Conservation (phyloP, 225 moss, liverwort and hornwort species). For the Sphagnum tenellum region DNA sequence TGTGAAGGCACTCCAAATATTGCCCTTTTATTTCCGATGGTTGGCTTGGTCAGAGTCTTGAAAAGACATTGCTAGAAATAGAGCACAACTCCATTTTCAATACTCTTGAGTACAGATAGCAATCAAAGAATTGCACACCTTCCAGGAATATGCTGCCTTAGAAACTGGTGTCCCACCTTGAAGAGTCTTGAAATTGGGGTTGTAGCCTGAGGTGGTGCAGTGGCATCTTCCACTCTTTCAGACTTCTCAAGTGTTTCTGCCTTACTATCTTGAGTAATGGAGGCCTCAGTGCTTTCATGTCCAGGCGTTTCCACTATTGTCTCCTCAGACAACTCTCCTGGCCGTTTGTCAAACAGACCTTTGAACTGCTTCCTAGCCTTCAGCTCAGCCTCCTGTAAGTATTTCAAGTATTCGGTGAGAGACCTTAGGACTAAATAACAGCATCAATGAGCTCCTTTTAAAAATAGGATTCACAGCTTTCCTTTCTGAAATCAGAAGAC, state of each 20-base stretch:
- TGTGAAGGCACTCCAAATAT: too few species aligned
- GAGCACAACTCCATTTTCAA: too few species aligned
- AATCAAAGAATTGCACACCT: constrained; percentile 60
- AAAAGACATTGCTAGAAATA: too few species aligned
- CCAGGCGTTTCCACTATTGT: constrained; percentile 16
- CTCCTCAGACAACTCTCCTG: constrained; percentile 69
- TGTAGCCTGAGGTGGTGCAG: constrained; percentile 11
- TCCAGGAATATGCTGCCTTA: constrained; percentile 44
- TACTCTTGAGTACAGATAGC: constrained; percentile 1
- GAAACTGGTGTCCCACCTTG: constrained; percentile 30
- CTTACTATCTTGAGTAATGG: constrained; percentile 8
- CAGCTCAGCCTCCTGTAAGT: constrained; percentile 59
- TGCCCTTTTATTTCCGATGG: too few species aligned
- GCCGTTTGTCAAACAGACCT: constrained; percentile 86
- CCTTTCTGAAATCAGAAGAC: too few species aligned
- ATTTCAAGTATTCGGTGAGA: not conserved
- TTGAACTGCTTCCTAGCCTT: constrained; percentile 93
- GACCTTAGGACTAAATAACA: too few species aligned
- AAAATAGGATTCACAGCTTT: too few species aligned
- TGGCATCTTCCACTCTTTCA: constrained; percentile 9
- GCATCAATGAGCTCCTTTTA: too few species aligned
- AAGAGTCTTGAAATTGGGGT: constrained; percentile 25
- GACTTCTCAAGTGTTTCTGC: constrained; percentile 10
- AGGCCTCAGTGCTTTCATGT: constrained; percentile 8
- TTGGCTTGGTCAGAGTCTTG: too few species aligned